phyloP scores from a whole-genome alignment of 371 early-diverging fungal species.

The Mortierella sp. region DNA sequence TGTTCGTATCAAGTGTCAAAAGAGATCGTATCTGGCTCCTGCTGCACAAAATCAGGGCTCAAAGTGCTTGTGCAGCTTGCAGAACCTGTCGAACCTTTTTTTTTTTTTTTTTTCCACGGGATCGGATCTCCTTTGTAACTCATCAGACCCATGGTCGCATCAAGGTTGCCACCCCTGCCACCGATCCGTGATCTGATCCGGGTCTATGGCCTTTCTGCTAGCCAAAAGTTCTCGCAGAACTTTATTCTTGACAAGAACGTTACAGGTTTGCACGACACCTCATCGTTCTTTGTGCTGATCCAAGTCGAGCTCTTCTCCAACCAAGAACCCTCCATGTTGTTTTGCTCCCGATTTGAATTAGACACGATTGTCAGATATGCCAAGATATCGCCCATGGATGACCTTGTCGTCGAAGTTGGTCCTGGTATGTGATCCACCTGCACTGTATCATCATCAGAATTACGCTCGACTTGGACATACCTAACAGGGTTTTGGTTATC shows the following conservation, averaged over 20 bases:
- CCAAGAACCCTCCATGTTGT: too few relatives aligned
- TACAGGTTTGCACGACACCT: conserved; percentile 62
- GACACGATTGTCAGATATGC: conserved; percentile 78
- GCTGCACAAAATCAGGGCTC: too few relatives aligned
- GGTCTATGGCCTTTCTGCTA: conserved; percentile 80
- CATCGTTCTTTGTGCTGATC: too few relatives aligned
- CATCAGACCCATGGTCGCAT: conserved; percentile 16
- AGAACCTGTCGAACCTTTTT: too few relatives aligned
- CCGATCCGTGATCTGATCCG: conserved; percentile 79
- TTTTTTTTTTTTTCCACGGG: too few relatives aligned
- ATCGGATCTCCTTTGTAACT: too few relatives aligned
- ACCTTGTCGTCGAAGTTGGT: conserved; percentile 85
- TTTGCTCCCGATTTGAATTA: too few relatives aligned
- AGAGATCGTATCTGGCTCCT: too few relatives aligned
- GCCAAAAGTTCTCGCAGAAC: conserved; percentile 82
- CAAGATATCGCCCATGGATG: conserved; percentile 63
- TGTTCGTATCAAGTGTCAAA: too few relatives aligned
- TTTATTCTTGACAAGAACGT: conserved; percentile 88
- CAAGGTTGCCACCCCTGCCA: conserved; percentile 70
- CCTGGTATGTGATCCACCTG: conserved; percentile 64
- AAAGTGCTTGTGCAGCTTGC: too few relatives aligned
- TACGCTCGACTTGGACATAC: not conserved
- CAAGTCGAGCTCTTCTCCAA: too few relatives aligned
- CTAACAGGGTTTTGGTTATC: not conserved
- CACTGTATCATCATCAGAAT: not conserved